Conservation (phyloP, 2,329 filamentous ascomycete genomes). For the Aspergillus costaricaensis region DNA sequence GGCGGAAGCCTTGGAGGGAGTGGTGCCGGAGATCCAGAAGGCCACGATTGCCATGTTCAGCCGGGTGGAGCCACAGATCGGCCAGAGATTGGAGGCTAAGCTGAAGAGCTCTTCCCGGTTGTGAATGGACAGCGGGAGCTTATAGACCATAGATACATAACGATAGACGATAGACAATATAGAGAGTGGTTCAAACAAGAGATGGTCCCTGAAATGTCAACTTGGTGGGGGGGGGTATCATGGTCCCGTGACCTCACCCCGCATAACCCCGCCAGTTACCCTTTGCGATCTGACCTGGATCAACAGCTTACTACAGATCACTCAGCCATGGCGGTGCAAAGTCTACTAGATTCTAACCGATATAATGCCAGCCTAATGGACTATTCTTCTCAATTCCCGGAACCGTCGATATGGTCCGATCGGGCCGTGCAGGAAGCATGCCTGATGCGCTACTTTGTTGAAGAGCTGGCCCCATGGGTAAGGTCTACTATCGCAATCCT, state of each 20-base stretch:
- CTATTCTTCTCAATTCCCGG: too few relatives aligned
- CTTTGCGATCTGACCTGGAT: too few relatives aligned
- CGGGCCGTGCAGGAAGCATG: not conserved
- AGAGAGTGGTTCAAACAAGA: not conserved
- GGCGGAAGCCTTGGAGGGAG: slow-evolving; percentile 24
- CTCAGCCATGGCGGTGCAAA: too few relatives aligned
- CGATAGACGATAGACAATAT: not conserved
- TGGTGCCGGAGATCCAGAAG: slow-evolving; percentile 23
- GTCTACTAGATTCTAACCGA: too few relatives aligned
- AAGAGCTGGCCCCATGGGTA: slow-evolving; percentile 27
- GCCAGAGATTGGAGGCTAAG: slow-evolving; percentile 19
- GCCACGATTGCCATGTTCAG: slow-evolving; percentile 24
- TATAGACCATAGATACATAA: not conserved
- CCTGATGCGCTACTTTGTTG: slow-evolving; percentile 25
- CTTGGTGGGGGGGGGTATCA: not conserved
- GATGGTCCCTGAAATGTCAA: too few relatives aligned
- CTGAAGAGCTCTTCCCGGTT: slow-evolving; percentile 11
- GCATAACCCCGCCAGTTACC: not conserved
- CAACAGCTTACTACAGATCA: too few relatives aligned
- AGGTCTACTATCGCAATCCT: not conserved
- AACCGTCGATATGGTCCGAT: not conserved
- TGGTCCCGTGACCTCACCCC: not conserved
- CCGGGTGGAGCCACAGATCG: slow-evolving; percentile 25
- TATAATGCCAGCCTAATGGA: too few relatives aligned
- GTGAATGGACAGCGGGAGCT: not conserved